phyloP scores from a whole-genome alignment of 257 asterid genomes.

The Solanum corneliomulleri region DNA sequence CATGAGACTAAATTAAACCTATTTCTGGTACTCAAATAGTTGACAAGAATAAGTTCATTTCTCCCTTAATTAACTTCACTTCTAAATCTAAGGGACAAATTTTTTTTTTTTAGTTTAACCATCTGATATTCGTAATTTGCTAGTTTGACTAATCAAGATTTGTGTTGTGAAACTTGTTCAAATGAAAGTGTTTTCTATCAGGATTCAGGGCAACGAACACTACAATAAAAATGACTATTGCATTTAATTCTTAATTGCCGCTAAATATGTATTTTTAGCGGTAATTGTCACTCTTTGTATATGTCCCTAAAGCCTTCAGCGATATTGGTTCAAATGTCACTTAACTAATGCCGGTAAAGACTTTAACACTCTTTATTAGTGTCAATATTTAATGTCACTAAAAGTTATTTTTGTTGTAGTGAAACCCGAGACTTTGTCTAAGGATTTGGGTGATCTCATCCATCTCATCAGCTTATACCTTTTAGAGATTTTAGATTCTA shows the following conservation, averaged over 20 bases:
- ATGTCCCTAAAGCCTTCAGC: too few species aligned
- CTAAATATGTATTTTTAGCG: too few species aligned
- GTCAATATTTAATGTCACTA: too few species aligned
- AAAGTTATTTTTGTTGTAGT: too few species aligned
- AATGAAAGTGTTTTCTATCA: background rate
- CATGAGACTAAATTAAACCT: background rate
- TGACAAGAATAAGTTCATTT: background rate
- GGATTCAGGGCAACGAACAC: too few species aligned
- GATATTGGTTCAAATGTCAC: too few species aligned
- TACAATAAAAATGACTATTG: too few species aligned
- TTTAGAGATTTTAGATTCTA: background rate
- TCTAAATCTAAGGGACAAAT: background rate
- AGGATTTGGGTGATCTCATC: background rate
- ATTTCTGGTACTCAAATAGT: background rate
- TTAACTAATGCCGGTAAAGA: too few species aligned
- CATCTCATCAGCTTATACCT: background rate
- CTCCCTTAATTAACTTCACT: background rate
- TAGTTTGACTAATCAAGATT: background rate
- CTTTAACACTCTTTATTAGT: too few species aligned
- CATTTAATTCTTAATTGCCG: too few species aligned
- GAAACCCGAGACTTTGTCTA: background rate
- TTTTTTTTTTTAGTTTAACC: background rate
- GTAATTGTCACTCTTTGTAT: too few species aligned
- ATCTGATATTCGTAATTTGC: background rate
- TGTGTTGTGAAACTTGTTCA: background rate